Evolutionary conservation across 371 early-diverging fungal species (phyloP), one percentile per base, ranked within the genome.

Genomic region (Mucor sp.): DNA sequence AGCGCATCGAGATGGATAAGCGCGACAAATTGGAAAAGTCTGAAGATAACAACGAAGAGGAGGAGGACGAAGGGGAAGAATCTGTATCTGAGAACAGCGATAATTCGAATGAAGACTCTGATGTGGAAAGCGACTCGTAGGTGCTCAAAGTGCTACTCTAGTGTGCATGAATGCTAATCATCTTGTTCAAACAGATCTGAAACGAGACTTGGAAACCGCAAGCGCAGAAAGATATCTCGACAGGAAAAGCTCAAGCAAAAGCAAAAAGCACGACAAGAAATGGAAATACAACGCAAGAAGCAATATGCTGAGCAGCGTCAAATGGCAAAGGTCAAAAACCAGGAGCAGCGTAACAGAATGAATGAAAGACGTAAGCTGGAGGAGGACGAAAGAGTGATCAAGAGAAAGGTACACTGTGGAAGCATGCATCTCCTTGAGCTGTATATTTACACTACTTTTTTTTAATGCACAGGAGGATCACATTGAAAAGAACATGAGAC

Each of bases 401-500:
- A 70, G 37, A 77, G 76, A 67, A 79, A 75, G 75, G 82, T 75
- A 67, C 23, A 32, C 15, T 56, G 5, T 12, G 7, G 9, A 43
- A 32, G 3, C 4, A 14, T 14, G 37, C 12, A 12, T 37, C 14
- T 37, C 14, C 14, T 14, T 11, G 14, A 14, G 14, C 11, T 37
- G 14, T 14, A 37, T 14, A 11, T 14, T 37, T 14, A 37, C 21
- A n/a, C 33, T 21, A 21, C 21, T 27, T 33, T 30, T 6, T 27
- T 33, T 30, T 6, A 30, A 14, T 37, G 14, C 61, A 43, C 61
- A 83, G 75, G 89, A 87, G 58, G 90, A 89, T 21, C 82, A 85
- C 56, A 65, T 92, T 7, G 91, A 91, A 62, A 85, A 84, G 47
- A 87, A 88, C 41, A 77, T 88, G 69, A 82, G 85, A 56, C 80